phyloP scores from a whole-genome alignment of 305 asterid genomes.

The Fraxinus nigra region DNA sequence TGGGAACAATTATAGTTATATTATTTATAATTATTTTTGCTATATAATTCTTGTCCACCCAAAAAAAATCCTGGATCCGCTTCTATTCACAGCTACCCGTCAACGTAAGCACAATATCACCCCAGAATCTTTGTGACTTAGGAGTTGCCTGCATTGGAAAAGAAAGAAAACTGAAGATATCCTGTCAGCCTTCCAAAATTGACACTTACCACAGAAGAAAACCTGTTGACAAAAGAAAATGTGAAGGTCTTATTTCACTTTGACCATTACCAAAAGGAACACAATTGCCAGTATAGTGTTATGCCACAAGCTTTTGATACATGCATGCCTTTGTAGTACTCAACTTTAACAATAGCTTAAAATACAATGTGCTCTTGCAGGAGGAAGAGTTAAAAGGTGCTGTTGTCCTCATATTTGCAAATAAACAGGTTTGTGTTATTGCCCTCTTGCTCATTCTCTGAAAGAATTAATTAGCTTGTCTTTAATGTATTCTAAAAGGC shows the following conservation, averaged over 20 bases:
- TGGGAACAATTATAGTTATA: too few relatives aligned
- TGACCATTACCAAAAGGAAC: background rate
- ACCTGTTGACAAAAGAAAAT: background rate
- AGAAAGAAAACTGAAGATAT: background rate
- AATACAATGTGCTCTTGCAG: constrained; percentile 18
- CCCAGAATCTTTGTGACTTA: background rate
- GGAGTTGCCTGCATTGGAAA: background rate
- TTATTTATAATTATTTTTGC: too few relatives aligned
- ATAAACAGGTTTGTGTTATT: constrained; percentile 39
- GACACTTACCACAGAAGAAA: background rate
- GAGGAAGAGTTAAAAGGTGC: constrained; percentile 58
- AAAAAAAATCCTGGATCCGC: too few relatives aligned
- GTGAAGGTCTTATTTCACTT: background rate
- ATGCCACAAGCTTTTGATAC: constrained; percentile 4
- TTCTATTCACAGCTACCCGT: background rate
- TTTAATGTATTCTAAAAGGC: background rate
- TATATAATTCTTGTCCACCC: too few relatives aligned
- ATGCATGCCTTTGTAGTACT: background rate
- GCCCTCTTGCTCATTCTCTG: background rate
- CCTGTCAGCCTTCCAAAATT: background rate
- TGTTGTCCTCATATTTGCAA: constrained; percentile 48
- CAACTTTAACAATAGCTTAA: background rate
- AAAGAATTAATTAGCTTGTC: background rate
- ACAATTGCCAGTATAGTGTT: background rate
- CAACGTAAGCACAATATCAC: background rate